Evolutionary conservation across 441 rosid species (phyloP).

Genomic region (Cnidoscolus chayamansa): DNA sequence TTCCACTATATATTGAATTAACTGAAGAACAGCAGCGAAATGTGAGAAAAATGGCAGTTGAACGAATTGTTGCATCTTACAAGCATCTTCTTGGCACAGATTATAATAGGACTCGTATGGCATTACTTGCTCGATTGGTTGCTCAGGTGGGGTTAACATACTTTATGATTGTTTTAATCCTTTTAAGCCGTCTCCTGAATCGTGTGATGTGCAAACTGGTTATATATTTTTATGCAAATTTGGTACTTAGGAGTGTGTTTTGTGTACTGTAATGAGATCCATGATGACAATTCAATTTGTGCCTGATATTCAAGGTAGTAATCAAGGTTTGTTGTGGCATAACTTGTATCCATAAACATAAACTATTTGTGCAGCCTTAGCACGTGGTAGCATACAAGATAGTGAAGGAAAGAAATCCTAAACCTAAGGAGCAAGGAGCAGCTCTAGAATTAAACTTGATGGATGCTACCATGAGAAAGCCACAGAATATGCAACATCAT

Average conservation of each 20-base stretch:
- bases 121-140: constrained; percentile 81
- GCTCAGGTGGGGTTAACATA: constrained; percentile 60
- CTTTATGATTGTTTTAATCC: constrained; percentile 11
- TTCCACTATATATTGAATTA: constrained; percentile 74
- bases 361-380: background rate
- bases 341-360: background rate
- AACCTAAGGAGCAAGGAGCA: background rate
- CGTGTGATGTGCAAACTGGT: background rate
- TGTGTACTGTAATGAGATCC: background rate
- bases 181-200: constrained; percentile 6
- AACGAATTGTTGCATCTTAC: constrained; percentile 72
- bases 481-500: background rate
- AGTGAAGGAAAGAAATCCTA: background rate
- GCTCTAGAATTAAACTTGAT: background rate
- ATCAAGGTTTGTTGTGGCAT: constrained; percentile 6
- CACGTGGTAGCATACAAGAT: background rate
- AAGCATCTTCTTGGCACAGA: constrained; percentile 54
- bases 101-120: constrained; percentile 55
- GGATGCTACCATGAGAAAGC: constrained; percentile 4
- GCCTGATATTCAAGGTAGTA: background rate
- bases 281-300: background rate
- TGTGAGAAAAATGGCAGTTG: constrained; percentile 64
- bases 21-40: constrained; percentile 53
- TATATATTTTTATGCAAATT: background rate
- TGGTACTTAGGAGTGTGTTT: background rate